Evolutionary conservation across 768 basidiomycete species (phyloP).

Genomic region (Brasilioporus rufonigricans): DNA sequence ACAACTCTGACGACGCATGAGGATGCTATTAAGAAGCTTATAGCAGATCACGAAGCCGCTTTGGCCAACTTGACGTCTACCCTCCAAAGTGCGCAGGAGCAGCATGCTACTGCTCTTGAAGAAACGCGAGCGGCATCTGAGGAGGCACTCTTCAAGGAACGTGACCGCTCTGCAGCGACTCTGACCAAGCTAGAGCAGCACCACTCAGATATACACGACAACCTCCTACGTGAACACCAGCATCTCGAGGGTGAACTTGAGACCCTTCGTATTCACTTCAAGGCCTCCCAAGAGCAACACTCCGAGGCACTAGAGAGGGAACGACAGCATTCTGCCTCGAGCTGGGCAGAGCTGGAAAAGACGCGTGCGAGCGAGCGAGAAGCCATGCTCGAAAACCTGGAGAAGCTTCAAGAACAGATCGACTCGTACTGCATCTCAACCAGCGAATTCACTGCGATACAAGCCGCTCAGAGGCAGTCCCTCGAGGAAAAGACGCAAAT

Average conservation of each 20-base stretch:
- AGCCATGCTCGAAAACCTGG: slow-evolving; percentile 44
- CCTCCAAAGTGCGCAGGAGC: slow-evolving; percentile 37
- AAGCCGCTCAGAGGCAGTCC: slow-evolving; percentile 43
- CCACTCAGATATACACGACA: slow-evolving; percentile 48
- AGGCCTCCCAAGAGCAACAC: slow-evolving; percentile 24
- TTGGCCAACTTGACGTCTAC: slow-evolving; percentile 40
- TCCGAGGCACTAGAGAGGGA: slow-evolving; percentile 25
- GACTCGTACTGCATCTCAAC: slow-evolving; percentile 47
- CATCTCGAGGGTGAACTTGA: slow-evolving; percentile 53
- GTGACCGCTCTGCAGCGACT: slow-evolving; percentile 40
- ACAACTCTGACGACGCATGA: slow-evolving; percentile 41
- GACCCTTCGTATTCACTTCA: slow-evolving; percentile 46
- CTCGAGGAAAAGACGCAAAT: slow-evolving; percentile 48
- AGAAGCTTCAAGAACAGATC: slow-evolving; percentile 49
- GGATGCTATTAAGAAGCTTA: slow-evolving; percentile 38
- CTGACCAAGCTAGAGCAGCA: slow-evolving; percentile 50
- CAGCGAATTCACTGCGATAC: slow-evolving; percentile 39
- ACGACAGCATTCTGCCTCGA: slow-evolving; percentile 24
- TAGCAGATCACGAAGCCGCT: slow-evolving; percentile 48
- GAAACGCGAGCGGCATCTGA: slow-evolving; percentile 34
- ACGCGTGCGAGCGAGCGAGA: slow-evolving; percentile 22
- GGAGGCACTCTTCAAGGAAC: slow-evolving; percentile 43
- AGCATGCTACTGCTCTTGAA: slow-evolving; percentile 37
- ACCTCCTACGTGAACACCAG: slow-evolving; percentile 36
- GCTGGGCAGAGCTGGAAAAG: slow-evolving; percentile 17